phyloP scores from a whole-genome alignment of 2,329 filamentous ascomycete species.

The Amauroascus niger region DNA sequence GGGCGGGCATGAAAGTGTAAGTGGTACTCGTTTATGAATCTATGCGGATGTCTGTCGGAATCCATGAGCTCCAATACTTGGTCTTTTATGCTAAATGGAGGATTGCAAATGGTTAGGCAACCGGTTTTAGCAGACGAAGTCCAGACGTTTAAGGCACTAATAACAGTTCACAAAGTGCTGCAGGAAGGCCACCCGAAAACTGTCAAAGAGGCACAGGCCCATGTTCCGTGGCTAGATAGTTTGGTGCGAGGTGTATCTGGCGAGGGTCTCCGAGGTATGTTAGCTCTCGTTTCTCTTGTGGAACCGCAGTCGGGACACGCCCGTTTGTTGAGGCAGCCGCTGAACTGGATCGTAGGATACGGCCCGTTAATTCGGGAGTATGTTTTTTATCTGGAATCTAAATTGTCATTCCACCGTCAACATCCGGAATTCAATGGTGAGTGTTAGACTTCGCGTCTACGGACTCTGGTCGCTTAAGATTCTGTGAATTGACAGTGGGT shows the following conservation, averaged over 20 bases:
- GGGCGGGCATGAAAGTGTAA: conserved; percentile 97
- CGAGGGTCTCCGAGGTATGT: conserved; percentile 66
- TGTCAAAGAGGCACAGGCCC: conserved; percentile 76
- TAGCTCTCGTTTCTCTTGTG: neutral
- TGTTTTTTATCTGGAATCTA: conserved; percentile 87
- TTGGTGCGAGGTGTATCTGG: conserved; percentile 72
- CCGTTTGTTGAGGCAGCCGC: neutral
- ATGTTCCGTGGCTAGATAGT: conserved; percentile 86
- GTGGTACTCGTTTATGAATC: conserved; percentile 28
- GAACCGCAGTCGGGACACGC: neutral
- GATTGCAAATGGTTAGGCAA: conserved; percentile 49
- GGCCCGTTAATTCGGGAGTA: conserved; percentile 91
- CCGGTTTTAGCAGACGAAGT: conserved; percentile 97
- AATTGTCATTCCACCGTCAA: conserved; percentile 91
- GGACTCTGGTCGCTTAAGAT: neutral
- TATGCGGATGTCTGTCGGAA: too few species aligned
- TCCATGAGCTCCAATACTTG: neutral
- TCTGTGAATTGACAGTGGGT: neutral
- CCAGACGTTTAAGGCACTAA: conserved; percentile 96
- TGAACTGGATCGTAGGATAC: conserved; percentile 48
- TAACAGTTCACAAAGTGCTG: conserved; percentile 93
- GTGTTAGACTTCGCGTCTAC: conserved; percentile 12
- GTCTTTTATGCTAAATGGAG: neutral
- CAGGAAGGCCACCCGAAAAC: conserved; percentile 90
- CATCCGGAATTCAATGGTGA: conserved; percentile 93